Conservation (phyloP, 495 filamentous ascomycete genomes). For the Lentithecium fluviatile region DNA sequence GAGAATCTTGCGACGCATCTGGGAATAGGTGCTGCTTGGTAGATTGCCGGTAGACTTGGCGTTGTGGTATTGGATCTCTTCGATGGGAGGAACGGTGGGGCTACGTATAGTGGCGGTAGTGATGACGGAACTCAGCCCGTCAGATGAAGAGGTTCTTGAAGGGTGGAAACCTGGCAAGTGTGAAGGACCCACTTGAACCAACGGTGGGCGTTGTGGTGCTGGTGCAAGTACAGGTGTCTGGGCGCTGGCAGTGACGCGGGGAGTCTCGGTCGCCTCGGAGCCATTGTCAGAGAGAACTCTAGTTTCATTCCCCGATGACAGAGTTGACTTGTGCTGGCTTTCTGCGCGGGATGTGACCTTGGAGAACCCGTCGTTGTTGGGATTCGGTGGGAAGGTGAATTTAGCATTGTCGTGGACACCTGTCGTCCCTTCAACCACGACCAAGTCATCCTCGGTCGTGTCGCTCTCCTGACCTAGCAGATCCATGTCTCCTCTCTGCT, state of each 20-base stretch:
- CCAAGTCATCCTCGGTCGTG: conserved; percentile 36
- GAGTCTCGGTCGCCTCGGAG: conserved; percentile 12
- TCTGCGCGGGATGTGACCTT: conserved; percentile 8
- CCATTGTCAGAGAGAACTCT: conserved; percentile 5
- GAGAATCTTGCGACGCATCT: conserved; percentile 77
- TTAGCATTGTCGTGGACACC: conserved; percentile 25
- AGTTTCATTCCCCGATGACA: background rate
- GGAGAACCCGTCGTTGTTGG: conserved; percentile 3
- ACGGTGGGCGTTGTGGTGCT: conserved; percentile 35
- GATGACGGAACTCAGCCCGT: conserved; percentile 36
- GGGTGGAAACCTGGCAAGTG: conserved; percentile 49
- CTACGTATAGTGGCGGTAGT: conserved; percentile 32
- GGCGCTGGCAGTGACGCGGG: conserved; percentile 8
- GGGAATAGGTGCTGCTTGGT: conserved; percentile 61
- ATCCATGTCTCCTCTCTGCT: conserved; percentile 19
- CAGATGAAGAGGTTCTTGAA: conserved; percentile 63
- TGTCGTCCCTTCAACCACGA: conserved; percentile 29
- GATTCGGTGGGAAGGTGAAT: conserved; percentile 8
- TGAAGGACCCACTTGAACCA: conserved; percentile 52
- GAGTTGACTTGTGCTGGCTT: background rate
- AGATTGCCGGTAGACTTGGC: conserved; percentile 22
- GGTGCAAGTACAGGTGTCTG: conserved; percentile 28
- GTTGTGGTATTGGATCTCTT: conserved; percentile 18
- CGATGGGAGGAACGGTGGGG: conserved; percentile 21
- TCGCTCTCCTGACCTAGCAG: conserved; percentile 31